Evolutionary conservation across 179 eudicot species (phyloP), one percentile per base, ranked within the genome.

Genomic region (Corrigiola litoralis): DNA sequence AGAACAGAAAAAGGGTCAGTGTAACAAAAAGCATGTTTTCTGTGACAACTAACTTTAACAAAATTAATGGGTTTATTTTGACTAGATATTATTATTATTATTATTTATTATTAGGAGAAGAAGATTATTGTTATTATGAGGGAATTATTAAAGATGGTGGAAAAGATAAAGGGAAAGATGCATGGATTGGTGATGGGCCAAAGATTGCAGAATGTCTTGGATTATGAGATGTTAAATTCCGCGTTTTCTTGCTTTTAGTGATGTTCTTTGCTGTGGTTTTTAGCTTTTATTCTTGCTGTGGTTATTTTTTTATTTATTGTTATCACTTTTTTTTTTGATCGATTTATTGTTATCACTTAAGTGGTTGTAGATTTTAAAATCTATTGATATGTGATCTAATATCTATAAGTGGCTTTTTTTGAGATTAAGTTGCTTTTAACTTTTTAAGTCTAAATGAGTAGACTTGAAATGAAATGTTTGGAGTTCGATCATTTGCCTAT

Each of bases 1-100:
- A n/a, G 65, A 61, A 61, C 14, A 61, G 65, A 61, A 61, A n/a
- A n/a, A n/a, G n/a, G 52, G 52, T 61, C 65, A 61, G 52, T 28
- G 11, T 34, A 58, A 7, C 62, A 58, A 58, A 58, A 58, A 58
- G 46, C 62, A 58, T 58, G 62, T 58, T 58, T 58, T 58, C 18
- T 21, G 28, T 11, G 31, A 24, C 31, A 41, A 50, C 56, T 23
- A 23, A 50, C 56, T 14, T 50, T 25, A 50, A 13, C 9, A 49
- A 1, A 4, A 44, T 21, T 44, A 17, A 14, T 44, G 14, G 14
- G 1, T 2, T 44, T 44, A 44, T 14, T 18, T 47, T 47, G 21
- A 47, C n/a, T n/a, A n/a, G n/a, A n/a, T n/a, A n/a, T n/a, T n/a
- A n/a, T n/a, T n/a, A n/a, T n/a, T n/a, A n/a, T n/a, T n/a, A n/a